Base-by-base conservation (phyloP, 495 filamentous ascomycete species). In the Penicillium egyptiacum region DNA sequence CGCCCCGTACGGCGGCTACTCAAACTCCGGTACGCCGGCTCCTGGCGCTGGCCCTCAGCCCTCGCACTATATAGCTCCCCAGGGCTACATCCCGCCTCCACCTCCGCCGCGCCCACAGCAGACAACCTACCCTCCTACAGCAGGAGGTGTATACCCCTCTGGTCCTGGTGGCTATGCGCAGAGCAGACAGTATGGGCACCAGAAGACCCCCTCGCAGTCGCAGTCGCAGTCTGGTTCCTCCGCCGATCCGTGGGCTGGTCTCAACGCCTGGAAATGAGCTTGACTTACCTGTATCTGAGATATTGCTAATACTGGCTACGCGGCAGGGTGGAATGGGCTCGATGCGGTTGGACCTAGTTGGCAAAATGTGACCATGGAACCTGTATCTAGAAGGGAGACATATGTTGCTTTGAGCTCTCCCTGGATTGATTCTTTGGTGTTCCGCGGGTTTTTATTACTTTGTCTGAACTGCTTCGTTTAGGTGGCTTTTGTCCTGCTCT, bases 11-110 rank as follows among this genome's bases (percentile, higher is more conserved):
- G 50, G 53, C 26, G 65, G 65, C 50, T 75, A 74, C 56, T 51
- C 64, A 30, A 73, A 69, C 51, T 65, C 66, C 50, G 75, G 61
- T 42, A 69, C 72, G 12, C 67, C 77, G n/a, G 63, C 75, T 33
- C 60, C 65, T 17, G 49, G 63, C 16, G 60, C 50, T 23, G 53
- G 47, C 26, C 33, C 57, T 23, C 53, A 59, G 4, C 60, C 73
- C 14, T 62, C 67, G 12, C 70, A 75, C 40, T 77, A 73, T 57
- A 78, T 93, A 60, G 31, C 66, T 19, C 90, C 91, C 31, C 83
- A 84, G 17, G 91, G 91, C 17, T 97, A 96, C 69, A 83, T 96
- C 37, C 93, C 92, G 1, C 93, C 93, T 1, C 93, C 93, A 9
- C 93, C 93, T 19, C 93, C 93, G 0, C 89, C 88, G 3, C 89